Evolutionary conservation across 805 yeast genomes (phyloP).

Genomic region (Candida awuae): DNA sequence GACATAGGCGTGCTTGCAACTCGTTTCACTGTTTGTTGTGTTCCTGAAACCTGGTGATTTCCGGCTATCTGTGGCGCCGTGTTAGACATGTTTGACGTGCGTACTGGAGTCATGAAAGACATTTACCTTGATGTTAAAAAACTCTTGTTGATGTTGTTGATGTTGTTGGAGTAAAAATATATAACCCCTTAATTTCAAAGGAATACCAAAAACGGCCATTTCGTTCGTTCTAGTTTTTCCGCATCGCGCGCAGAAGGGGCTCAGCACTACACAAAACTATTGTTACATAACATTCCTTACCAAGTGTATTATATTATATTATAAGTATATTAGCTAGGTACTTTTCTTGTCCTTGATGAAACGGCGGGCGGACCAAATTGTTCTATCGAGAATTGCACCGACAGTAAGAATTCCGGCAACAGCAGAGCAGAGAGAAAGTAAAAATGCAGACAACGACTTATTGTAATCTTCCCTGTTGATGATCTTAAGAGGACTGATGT

Average conservation of each 20-base stretch:
- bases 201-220: no score
- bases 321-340: slow-evolving; percentile 11
- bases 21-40: slow-evolving; percentile 8
- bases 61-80: neutral
- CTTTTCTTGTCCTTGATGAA: slow-evolving; percentile 64
- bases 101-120: slow-evolving; percentile 21
- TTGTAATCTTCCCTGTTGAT: slow-evolving; percentile 70
- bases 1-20: slow-evolving; percentile 38
- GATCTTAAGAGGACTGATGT: slow-evolving; percentile 87
- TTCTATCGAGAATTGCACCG: slow-evolving; percentile 80
- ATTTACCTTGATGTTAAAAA: no score
- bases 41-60: slow-evolving; percentile 14
- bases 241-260: no score
- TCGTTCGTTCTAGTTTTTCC: no score
- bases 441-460: slow-evolving; percentile 75
- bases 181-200: no score
- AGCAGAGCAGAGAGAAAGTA: slow-evolving; percentile 77
- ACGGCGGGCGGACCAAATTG: slow-evolving; percentile 83
- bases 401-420: slow-evolving; percentile 91
- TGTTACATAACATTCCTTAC: no score
- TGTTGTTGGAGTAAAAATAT: no score
- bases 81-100: slow-evolving; percentile 12
- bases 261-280: no score
- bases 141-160: no score
- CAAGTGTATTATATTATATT: neutral